Evolutionary conservation across 257 asterid genomes (phyloP).

Genomic region (Solanum clarkiae): DNA sequence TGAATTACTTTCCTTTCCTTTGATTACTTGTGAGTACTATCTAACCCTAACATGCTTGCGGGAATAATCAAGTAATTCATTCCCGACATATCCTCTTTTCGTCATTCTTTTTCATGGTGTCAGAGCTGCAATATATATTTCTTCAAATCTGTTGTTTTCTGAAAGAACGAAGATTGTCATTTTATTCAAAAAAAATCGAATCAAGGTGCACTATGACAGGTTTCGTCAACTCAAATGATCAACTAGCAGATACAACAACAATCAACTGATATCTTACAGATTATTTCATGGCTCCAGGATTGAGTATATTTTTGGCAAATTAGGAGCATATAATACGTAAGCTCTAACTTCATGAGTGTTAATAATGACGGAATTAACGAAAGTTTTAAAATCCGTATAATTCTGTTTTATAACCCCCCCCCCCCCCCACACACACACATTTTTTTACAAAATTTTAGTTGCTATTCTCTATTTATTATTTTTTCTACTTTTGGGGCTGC

Average conservation of each 20-base stretch:
- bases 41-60: background rate
- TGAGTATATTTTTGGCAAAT: background rate
- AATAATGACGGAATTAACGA: background rate
- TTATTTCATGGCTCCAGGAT: background rate
- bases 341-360: background rate
- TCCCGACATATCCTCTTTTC: background rate
- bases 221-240: background rate
- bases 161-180: background rate
- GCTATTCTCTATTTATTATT: too few species aligned
- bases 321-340: background rate
- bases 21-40: background rate
- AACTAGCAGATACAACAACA: background rate
- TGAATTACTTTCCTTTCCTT: background rate
- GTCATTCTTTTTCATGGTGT: background rate
- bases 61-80: background rate
- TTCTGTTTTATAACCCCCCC: too few species aligned
- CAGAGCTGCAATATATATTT: background rate
- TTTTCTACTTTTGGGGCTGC: too few species aligned
- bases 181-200: background rate
- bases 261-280: background rate
- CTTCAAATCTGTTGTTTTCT: background rate
- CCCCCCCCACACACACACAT: too few species aligned
- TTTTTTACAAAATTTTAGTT: too few species aligned
- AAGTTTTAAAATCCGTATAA: too few species aligned
- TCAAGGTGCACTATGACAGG: background rate